Percentiles rank a stretch among this genome's conserved stretches.
Conservation (phyloP, 2,329 filamentous ascomycete species). For the Meredithiella fracta region DNA sequence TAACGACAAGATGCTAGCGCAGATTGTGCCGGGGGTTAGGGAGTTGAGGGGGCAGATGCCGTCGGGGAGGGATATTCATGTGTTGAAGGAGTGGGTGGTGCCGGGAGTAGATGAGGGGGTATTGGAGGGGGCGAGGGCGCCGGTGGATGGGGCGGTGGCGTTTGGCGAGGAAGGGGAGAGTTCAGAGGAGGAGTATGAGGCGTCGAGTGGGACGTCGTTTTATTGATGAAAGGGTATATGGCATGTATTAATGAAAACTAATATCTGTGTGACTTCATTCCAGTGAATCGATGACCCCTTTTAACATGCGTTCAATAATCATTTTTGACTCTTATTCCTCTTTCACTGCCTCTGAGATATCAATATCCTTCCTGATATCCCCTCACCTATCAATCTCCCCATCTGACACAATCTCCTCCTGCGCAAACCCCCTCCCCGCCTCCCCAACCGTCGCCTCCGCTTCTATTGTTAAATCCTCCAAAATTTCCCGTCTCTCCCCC, state of each 20-base stretch:
- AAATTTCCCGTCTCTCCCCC: slow-evolving; percentile 3
- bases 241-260: too few species aligned
- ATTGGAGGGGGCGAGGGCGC: slow-evolving; percentile 33
- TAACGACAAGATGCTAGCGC: slow-evolving; percentile 82
- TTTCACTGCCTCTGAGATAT: too few species aligned
- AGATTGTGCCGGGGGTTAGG: slow-evolving; percentile 54
- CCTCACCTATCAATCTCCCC: slow-evolving; percentile 5
- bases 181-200: slow-evolving; percentile 24
- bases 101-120: slow-evolving; percentile 47
- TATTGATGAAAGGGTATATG: background rate
- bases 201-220: background rate
- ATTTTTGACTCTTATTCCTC: too few species aligned
- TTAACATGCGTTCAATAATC: too few species aligned
- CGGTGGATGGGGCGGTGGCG: slow-evolving; percentile 28
- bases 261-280: too few species aligned
- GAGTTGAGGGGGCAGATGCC: slow-evolving; percentile 65
- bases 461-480: background rate
- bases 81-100: slow-evolving; percentile 48
- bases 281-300: too few species aligned
- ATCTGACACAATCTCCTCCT: slow-evolving; percentile 8
- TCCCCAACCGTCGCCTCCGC: slow-evolving; percentile 5
- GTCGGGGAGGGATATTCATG: slow-evolving; percentile 73
- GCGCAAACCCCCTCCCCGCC: slow-evolving; percentile 10
- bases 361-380: background rate
- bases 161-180: slow-evolving; percentile 24